Base-by-base conservation (phyloP, 129 eudicot genomes). In the Escallonia rubra region DNA sequence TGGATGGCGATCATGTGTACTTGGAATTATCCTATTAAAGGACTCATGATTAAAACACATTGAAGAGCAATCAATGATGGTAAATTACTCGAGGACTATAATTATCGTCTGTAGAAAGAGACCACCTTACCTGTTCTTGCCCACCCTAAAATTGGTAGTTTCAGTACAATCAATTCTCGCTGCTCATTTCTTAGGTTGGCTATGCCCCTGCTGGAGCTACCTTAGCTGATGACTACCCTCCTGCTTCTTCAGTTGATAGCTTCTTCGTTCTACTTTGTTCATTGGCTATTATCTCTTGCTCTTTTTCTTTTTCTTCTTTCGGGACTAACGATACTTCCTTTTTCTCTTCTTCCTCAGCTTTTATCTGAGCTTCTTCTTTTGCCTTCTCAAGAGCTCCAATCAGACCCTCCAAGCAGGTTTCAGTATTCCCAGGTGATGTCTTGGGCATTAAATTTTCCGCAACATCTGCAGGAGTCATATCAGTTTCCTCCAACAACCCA, bases 391-490 rank as follows among this genome's bases (percentile, higher is more conserved):
- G 59, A 66, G 66, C 82, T n/a, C 38, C 48, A 72, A 78, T 56
- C 55, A 78, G 59, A 46, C 61, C 47, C 41, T 66, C 67, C 70
- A 78, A 66, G 68, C 77, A 71, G 47, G 47, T 43, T 43, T 63
- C 73, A 2, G 69, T 56, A 45, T 78, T 73, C 60, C 43, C 50
- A 2, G 42, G 61, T 8, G 41, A 43, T 39, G 65, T 66, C 65
- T 72, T 78, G 23, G 73, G 77, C 77, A 78, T 78, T 23, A 78
- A 50, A 61, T 72, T 78, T 60, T 78, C 78, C 0, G 77, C 82
- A 66, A 72, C 78, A 59, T 78, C 82, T 34, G 74, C 77, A 3
- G 78, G 82, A 52, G 66, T 78, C 65, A 78, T 78, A 15, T 72
- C 64, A 4, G 61, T 52, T 59, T 78, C 82, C 65, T 66, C 77